Percentiles rank a stretch among this genome's conserved stretches.
Evolutionary conservation across 73 alveolate genomes (phyloP).

Genomic region (Vitrella brassicaformis): DNA sequence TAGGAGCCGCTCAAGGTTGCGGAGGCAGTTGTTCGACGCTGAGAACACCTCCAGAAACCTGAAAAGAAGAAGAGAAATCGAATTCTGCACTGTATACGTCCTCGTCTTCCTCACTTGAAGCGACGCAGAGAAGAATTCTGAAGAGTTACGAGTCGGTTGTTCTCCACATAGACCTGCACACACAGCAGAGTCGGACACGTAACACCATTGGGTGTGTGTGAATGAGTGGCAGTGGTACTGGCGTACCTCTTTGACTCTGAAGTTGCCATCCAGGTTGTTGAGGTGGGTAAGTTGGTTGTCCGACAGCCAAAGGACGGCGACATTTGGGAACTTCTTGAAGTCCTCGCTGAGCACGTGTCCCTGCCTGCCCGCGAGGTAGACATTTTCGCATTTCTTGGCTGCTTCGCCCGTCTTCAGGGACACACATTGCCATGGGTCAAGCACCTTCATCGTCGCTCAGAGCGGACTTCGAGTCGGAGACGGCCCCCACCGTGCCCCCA

Average conservation of each 20-base stretch:
- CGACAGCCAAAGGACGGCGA: slow-evolving; percentile 69
- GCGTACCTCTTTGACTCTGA: slow-evolving; percentile 61
- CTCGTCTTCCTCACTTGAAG: no score
- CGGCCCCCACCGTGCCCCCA: no score
- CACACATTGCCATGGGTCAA: background rate
- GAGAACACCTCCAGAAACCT: no score
- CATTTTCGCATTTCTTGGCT: background rate
- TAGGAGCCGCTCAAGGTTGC: slow-evolving; percentile 48
- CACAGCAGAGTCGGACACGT: no score
- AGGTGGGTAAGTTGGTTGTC: slow-evolving; percentile 50
- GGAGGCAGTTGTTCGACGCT: slow-evolving; percentile 48
- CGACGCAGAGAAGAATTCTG: no score
- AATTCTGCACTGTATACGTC: no score
- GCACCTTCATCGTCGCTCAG: no score
- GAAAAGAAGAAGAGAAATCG: no score
- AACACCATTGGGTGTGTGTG: no score
- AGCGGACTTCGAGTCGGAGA: no score
- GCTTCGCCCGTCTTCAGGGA: background rate
- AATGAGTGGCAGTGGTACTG: no score
- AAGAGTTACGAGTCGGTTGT: no score
- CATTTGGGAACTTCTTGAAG: slow-evolving; percentile 61
- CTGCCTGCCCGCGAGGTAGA: background rate
- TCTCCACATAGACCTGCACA: slow-evolving; percentile 2
- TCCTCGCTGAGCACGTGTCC: background rate
- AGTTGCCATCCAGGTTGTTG: slow-evolving; percentile 55